Percentiles rank a stretch among this genome's conserved stretches.
Evolutionary conservation across 2,329 filamentous ascomycete species (phyloP).

Genomic region (Aspergillus pseudoviridinutans): DNA sequence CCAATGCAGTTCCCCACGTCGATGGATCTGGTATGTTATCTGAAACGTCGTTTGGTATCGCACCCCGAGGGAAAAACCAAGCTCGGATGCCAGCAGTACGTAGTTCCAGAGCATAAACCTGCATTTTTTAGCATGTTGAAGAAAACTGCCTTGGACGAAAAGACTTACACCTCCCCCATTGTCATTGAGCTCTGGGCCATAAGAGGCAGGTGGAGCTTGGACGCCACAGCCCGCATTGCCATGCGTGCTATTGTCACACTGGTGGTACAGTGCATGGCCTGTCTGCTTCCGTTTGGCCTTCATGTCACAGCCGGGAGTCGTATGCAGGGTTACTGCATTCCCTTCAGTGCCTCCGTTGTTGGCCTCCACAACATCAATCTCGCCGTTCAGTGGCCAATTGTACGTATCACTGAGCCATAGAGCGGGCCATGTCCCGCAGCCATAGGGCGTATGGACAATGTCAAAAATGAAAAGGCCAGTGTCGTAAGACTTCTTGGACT

Average conservation of each 20-base stretch:
- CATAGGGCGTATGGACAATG: slow-evolving; percentile 59
- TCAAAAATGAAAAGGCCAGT: slow-evolving; percentile 66
- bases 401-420: slow-evolving; percentile 61
- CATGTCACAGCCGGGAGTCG: slow-evolving; percentile 51
- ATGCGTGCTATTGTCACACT: slow-evolving; percentile 52
- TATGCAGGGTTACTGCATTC: slow-evolving; percentile 60
- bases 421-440: slow-evolving; percentile 62
- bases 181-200: slow-evolving; percentile 51
- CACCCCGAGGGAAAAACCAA: slow-evolving; percentile 55
- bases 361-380: slow-evolving; percentile 62
- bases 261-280: slow-evolving; percentile 40
- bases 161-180: slow-evolving; percentile 49
- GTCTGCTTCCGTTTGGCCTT: slow-evolving; percentile 53
- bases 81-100: slow-evolving; percentile 58
- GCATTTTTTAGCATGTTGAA: neutral
- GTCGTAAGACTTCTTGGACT: slow-evolving; percentile 58
- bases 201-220: slow-evolving; percentile 40
- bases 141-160: neutral
- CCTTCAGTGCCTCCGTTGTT: slow-evolving; percentile 53
- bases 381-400: slow-evolving; percentile 62
- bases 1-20: slow-evolving; percentile 58
- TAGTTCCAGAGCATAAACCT: slow-evolving; percentile 59
- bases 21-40: slow-evolving; percentile 54
- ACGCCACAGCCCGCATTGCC: slow-evolving; percentile 59
- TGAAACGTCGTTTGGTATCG: slow-evolving; percentile 52